A percentile compares a stretch with the other conserved stretches of the same genome.
Evolutionary conservation across 345 rosid species (phyloP).

Genomic region (Combretum micranthum): DNA sequence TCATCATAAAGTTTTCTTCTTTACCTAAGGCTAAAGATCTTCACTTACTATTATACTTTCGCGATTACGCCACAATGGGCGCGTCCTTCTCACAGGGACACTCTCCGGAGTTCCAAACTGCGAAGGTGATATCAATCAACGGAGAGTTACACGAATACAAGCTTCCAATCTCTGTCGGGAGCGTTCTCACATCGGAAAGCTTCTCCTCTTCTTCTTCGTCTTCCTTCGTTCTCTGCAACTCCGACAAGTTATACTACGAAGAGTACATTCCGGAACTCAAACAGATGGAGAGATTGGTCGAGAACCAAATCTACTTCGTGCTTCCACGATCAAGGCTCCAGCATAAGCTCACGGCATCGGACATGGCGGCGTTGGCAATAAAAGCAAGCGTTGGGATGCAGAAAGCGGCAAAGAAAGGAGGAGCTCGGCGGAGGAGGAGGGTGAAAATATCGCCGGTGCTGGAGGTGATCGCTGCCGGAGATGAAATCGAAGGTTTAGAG

Average conservation of each 20-base stretch:
- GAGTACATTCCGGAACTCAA: conserved; percentile 18
- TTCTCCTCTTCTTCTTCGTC: conserved; percentile 11
- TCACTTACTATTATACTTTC: too few relatives aligned
- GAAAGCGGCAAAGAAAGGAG: conserved; percentile 1
- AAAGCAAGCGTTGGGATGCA: conserved; percentile 29
- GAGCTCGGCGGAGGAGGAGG: neutral
- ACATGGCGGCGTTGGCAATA: conserved; percentile 29
- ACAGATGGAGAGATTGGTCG: conserved; percentile 10
- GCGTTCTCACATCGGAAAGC: conserved; percentile 13
- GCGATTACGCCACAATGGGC: conserved; percentile 14
- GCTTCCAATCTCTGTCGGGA: conserved; percentile 16
- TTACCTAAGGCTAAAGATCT: too few relatives aligned
- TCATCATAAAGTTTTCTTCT: too few relatives aligned
- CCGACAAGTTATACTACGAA: conserved; percentile 23
- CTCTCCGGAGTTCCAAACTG: conserved; percentile 1
- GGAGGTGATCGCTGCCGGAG: conserved; percentile 5
- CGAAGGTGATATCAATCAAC: conserved; percentile 13
- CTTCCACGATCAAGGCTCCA: conserved; percentile 17
- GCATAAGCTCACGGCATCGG: conserved; percentile 14
- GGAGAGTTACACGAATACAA: conserved; percentile 19
- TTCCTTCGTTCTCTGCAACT: conserved; percentile 17
- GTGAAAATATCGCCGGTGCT: conserved; percentile 10
- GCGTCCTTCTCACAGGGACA: conserved; percentile 9
- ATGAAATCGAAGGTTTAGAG: neutral
- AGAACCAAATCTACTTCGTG: conserved; percentile 24